Evolutionary conservation across 805 yeast species (phyloP), one percentile per base, ranked within the genome.

Genomic region (Teunomyces stri): DNA sequence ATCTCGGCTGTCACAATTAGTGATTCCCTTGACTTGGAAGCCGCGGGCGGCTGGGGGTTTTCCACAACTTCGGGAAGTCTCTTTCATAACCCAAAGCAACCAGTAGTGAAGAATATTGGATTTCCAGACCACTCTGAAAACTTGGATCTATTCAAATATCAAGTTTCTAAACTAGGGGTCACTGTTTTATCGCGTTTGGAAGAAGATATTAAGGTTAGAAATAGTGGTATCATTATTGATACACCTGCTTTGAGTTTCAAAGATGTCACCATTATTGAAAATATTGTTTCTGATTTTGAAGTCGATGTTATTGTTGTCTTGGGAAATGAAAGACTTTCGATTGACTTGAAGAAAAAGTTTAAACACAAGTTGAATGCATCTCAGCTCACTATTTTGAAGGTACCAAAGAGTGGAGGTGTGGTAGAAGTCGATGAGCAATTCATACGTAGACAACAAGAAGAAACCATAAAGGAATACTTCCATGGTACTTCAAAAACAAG

Each of bases 71-170:
- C 88, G 9, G 94, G 95, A 37, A 81, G 88, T 1, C 82, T 91
- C 1, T 70, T 76, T 50, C 82, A 85, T 52, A 91, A 87, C 62
- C 87, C 88, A n/a, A 88, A 89, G 62, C 95, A 89, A 64, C 97
- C 98, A 0, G 63, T 86, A n/a, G 92, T 87, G 6, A 84, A 86
- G 57, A 83, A 78, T 57, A 89, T 74, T 65, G 99, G 98, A 0
- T 75, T 84, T 45, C 87, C 84, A 42, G 66, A 71, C 31, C 73
- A 80, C 10, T 54, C 66, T 1, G 84, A 81, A 10, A 89, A 89
- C 61, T 61, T 76, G 37, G 76, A 74, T 37, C 72, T 76, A 44
- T 89, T 80, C 67, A 74, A 76, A 51, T 67, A 72, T 43, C 71
- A 73, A 36, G 53, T 81, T 1, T 60, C 79, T 1, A 73, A 77